Evolutionary conservation across 208 protist species (phyloP).

Genomic region (Crithidia sp.): DNA sequence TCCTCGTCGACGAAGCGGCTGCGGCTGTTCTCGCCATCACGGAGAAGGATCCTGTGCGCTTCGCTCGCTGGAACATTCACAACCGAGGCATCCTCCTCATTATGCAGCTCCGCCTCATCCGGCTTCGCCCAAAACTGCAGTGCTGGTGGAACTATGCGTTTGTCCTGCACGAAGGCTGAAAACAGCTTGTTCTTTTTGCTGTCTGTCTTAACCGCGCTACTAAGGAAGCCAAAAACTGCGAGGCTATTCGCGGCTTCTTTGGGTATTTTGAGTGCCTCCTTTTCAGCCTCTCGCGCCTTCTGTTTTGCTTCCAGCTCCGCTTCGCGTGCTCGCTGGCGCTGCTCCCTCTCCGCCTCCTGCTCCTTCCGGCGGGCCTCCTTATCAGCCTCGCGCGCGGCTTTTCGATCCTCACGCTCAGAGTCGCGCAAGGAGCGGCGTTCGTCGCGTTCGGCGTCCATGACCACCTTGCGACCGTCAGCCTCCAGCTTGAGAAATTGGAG

Average conservation of each 20-base stretch:
- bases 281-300: slow-evolving; percentile 29
- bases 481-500: slow-evolving; percentile 20
- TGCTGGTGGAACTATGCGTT: slow-evolving; percentile 61
- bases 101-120: neutral
- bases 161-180: slow-evolving; percentile 80
- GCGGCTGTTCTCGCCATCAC: slow-evolving; percentile 11
- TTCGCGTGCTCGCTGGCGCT: slow-evolving; percentile 14
- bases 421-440: slow-evolving; percentile 19
- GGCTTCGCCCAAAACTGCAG: slow-evolving; percentile 66
- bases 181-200: slow-evolving; percentile 68
- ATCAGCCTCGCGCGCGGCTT: slow-evolving; percentile 26
- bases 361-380: slow-evolving; percentile 35
- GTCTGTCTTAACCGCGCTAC: slow-evolving; percentile 34
- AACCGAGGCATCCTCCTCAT: slow-evolving; percentile 32
- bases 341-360: slow-evolving; percentile 30
- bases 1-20: slow-evolving; percentile 40
- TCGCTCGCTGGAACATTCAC: slow-evolving; percentile 11
- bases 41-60: neutral
- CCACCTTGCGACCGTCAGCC: slow-evolving; percentile 15
- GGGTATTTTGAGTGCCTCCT: slow-evolving; percentile 17
- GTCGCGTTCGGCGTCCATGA: slow-evolving; percentile 25
- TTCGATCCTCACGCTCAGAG: slow-evolving; percentile 26
- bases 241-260: slow-evolving; percentile 44
- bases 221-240: slow-evolving; percentile 70
- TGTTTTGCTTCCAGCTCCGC: slow-evolving; percentile 24